phyloP scores from a whole-genome alignment of 1,284 basidiomycete genomes.

The Vanrija humicola region DNA sequence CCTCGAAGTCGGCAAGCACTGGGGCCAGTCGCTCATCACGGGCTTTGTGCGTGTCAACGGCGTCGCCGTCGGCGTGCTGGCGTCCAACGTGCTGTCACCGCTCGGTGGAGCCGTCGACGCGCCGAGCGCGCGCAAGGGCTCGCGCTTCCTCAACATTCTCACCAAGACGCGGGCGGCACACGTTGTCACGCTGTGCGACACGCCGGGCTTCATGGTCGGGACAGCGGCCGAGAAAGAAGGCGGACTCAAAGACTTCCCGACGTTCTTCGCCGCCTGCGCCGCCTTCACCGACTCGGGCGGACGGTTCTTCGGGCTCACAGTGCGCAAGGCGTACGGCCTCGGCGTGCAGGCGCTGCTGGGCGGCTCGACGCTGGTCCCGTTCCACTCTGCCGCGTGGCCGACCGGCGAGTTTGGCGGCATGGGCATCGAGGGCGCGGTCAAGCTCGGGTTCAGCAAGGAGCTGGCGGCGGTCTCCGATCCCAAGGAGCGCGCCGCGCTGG shows the following conservation, averaged over 20 bases:
- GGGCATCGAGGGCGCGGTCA: slow-evolving; percentile 21
- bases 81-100: slow-evolving; percentile 12
- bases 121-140: slow-evolving; percentile 10
- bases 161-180: slow-evolving; percentile 13
- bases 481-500: slow-evolving; percentile 5
- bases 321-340: slow-evolving; percentile 19
- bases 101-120: slow-evolving; percentile 19
- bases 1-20: slow-evolving; percentile 17
- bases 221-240: slow-evolving; percentile 16
- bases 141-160: slow-evolving; percentile 17
- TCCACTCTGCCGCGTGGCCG: slow-evolving; percentile 15
- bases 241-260: slow-evolving; percentile 14
- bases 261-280: slow-evolving; percentile 16
- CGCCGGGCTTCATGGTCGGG: slow-evolving; percentile 21
- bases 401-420: slow-evolving; percentile 20
- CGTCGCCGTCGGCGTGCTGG: slow-evolving; percentile 14
- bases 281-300: slow-evolving; percentile 14
- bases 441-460: slow-evolving; percentile 19
- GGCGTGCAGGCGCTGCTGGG: slow-evolving; percentile 19
- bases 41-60: slow-evolving; percentile 17
- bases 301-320: slow-evolving; percentile 15
- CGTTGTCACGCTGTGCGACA: slow-evolving; percentile 17
- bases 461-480: slow-evolving; percentile 14
- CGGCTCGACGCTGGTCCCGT: slow-evolving; percentile 13
- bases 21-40: slow-evolving; percentile 17